A percentile compares a stretch with the other conserved stretches of the same genome.
Conservation (phyloP, 1,284 basidiomycete genomes). For the Cryptococcus sp. region DNA sequence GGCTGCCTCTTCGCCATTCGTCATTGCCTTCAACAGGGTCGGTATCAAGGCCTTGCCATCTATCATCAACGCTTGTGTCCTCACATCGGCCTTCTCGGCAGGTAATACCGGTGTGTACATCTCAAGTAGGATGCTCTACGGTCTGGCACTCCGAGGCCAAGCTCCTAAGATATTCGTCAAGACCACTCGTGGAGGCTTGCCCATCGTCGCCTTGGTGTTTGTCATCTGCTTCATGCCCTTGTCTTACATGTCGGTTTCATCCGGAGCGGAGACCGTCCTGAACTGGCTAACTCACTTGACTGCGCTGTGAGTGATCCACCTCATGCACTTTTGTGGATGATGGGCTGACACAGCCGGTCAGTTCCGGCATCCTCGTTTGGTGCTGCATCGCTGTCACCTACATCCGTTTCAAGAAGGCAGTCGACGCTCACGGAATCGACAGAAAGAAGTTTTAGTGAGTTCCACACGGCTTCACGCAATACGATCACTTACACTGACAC, state of each 20-base stretch:
- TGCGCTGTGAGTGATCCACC: constrained; percentile 5
- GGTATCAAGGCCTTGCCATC: constrained; percentile 69
- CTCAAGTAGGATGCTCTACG: constrained; percentile 75
- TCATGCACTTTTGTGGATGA: not conserved
- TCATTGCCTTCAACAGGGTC: constrained; percentile 61
- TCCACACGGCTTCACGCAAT: not conserved
- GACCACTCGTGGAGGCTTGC: constrained; percentile 69
- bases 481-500: too few relatives aligned
- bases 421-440: constrained; percentile 20
- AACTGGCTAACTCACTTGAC: constrained; percentile 11
- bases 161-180: constrained; percentile 71
- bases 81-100: constrained; percentile 69
- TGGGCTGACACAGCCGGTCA: constrained; percentile 19
- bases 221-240: constrained; percentile 67
- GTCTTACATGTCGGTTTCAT: constrained; percentile 61
- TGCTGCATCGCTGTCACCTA: constrained; percentile 16
- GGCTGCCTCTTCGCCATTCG: constrained; percentile 71
- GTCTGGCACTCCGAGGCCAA: constrained; percentile 71
- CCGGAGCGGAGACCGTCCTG: constrained; percentile 53
- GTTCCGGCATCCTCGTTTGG: constrained; percentile 26
- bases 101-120: constrained; percentile 80
- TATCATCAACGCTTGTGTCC: constrained; percentile 79
- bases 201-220: constrained; percentile 66
- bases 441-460: constrained; percentile 5
- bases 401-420: constrained; percentile 19